Evolutionary conservation across 164 flowering plant genomes (phyloP).

Genomic region (Akebia trifoliata): DNA sequence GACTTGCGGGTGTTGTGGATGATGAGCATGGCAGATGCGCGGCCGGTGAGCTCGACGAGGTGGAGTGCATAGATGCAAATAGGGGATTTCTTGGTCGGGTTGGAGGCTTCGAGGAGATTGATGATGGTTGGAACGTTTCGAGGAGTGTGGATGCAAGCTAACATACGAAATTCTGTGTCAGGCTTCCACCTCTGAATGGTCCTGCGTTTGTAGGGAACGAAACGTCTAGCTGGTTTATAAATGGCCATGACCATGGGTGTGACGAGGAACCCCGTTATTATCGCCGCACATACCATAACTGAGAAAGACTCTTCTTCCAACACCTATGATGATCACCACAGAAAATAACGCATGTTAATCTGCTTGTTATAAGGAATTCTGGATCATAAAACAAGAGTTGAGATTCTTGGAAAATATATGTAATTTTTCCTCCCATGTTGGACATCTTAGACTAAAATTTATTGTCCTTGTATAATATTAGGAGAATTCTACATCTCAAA

Average conservation of each 20-base stretch:
- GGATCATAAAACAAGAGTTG: too few relatives aligned
- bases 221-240: conserved; percentile 5
- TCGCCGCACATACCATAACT: conserved; percentile 9
- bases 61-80: conserved; percentile 14
- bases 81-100: conserved; percentile 10
- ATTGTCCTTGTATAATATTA: too few relatives aligned
- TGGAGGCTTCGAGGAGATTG: conserved; percentile 17
- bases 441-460: too few relatives aligned
- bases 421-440: too few relatives aligned
- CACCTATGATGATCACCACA: too few relatives aligned
- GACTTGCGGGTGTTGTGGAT: conserved; percentile 12
- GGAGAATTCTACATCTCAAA: too few relatives aligned
- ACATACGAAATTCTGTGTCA: conserved; percentile 12
- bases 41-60: conserved; percentile 19
- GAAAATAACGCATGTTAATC: too few relatives aligned
- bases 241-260: conserved; percentile 6
- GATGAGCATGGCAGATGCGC: conserved; percentile 15
- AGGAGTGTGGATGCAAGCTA: conserved; percentile 15
- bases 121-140: conserved; percentile 18
- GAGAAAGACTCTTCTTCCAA: conserved; percentile 2
- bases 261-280: conserved; percentile 8
- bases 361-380: too few relatives aligned
- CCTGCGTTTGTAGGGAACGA: conserved; percentile 18
- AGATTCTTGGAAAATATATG: too few relatives aligned
- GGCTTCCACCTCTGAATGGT: conserved; percentile 12